Conservation (phyloP, 2,329 filamentous ascomycete species). For the Arthroderma sp. region DNA sequence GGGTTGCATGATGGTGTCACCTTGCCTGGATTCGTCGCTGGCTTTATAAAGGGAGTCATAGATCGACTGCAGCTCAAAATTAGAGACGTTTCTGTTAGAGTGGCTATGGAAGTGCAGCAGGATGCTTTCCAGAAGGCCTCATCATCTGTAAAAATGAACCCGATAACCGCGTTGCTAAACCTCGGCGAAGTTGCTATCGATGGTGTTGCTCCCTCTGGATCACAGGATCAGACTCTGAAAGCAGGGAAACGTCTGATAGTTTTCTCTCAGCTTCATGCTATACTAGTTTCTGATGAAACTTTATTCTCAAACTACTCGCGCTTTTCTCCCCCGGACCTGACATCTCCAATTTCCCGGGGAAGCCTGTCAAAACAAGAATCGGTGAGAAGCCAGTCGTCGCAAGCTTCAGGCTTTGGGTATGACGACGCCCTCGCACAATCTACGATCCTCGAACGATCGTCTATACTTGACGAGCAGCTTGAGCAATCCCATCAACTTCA, state of each 20-base stretch:
- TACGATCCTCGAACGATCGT: neutral
- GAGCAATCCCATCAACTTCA: neutral
- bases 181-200: conserved; percentile 27
- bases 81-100: conserved; percentile 39
- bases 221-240: conserved; percentile 20
- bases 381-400: conserved; percentile 10
- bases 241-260: conserved; percentile 35
- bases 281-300: conserved; percentile 37
- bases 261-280: conserved; percentile 34
- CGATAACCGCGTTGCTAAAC: conserved; percentile 26
- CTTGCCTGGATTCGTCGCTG: conserved; percentile 47
- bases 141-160: conserved; percentile 27
- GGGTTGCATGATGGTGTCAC: conserved; percentile 44
- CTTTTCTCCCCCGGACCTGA: conserved; percentile 21
- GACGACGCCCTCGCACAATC: neutral
- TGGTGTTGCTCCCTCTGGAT: conserved; percentile 19
- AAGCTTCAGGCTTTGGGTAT: neutral
- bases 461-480: conserved; percentile 5
- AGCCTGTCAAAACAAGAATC: conserved; percentile 12
- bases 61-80: conserved; percentile 46
- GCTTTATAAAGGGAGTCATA: conserved; percentile 46
- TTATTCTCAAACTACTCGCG: conserved; percentile 38
- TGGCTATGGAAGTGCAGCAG: conserved; percentile 39
- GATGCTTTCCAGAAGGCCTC: conserved; percentile 28
- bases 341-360: conserved; percentile 19